phyloP scores from a whole-genome alignment of 2,329 filamentous ascomycete genomes.

The Zymoseptoria ardabiliae region DNA sequence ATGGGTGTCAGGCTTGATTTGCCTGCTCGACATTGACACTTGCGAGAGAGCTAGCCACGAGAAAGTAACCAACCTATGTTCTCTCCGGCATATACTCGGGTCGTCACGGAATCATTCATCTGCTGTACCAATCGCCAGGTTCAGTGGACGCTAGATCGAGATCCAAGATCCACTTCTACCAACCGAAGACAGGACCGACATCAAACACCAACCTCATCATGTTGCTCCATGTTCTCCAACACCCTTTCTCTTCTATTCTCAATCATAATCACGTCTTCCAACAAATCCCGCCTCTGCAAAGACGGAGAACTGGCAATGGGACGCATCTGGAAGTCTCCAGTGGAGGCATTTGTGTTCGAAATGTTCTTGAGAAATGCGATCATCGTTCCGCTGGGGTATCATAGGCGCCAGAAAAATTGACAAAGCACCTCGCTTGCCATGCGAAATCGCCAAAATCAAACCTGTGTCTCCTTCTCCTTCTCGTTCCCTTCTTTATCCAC shows the following conservation, averaged over 20 bases:
- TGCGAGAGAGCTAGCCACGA: not conserved
- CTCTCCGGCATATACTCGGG: not conserved
- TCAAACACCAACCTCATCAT: not conserved
- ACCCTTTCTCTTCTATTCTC: not conserved
- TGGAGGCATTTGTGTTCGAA: constrained; percentile 6
- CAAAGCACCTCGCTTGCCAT: not conserved
- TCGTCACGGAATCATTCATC: not conserved
- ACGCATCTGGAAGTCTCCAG: not conserved
- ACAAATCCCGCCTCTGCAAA: constrained; percentile 40
- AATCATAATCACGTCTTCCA: constrained; percentile 40
- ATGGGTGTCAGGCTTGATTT: not conserved
- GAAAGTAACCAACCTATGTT: not conserved
- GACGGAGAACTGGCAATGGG: constrained; percentile 33
- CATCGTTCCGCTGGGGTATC: not conserved
- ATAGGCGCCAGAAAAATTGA: not conserved
- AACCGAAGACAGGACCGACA: not conserved
- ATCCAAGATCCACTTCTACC: not conserved
- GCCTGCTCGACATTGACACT: not conserved
- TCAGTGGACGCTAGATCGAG: not conserved
- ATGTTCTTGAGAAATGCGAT: constrained; percentile 5
- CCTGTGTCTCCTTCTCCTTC: not conserved
- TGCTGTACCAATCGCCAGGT: not conserved
- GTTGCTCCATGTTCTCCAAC: constrained; percentile 8
- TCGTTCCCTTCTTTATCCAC: not conserved
- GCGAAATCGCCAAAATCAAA: not conserved